A percentile compares a stretch with the other conserved stretches of the same genome.
Conservation (phyloP, 2,329 filamentous ascomycete genomes). For the Colletotrichum lupini region DNA sequence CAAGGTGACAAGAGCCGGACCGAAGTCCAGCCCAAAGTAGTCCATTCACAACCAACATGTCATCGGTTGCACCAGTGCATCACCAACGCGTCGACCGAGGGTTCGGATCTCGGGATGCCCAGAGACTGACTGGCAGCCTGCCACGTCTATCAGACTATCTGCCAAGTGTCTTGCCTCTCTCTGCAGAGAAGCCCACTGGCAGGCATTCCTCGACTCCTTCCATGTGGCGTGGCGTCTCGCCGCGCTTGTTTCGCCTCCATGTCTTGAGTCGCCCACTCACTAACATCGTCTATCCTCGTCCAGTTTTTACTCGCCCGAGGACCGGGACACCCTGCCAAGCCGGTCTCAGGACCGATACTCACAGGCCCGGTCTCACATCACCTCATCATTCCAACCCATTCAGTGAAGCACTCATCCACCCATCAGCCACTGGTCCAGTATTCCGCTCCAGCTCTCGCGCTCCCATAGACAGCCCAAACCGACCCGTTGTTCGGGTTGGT, state of each 20-base stretch:
- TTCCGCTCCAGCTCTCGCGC: neutral
- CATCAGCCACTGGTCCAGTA: neutral
- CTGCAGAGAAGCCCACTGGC: constrained; percentile 31
- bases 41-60: neutral
- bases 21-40: constrained; percentile 3
- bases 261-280: neutral
- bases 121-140: constrained; percentile 2
- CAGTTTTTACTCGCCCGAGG: constrained; percentile 3
- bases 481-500: constrained; percentile 14
- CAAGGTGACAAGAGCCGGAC: constrained; percentile 19
- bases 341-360: constrained; percentile 27
- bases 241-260: constrained; percentile 30
- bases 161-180: constrained; percentile 18
- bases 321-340: constrained; percentile 27
- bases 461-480: neutral
- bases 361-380: constrained; percentile 23
- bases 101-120: constrained; percentile 30
- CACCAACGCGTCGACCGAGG: constrained; percentile 15
- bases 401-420: neutral
- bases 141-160: neutral
- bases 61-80: constrained; percentile 17
- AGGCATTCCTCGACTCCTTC: constrained; percentile 17
- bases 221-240: constrained; percentile 29
- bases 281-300: neutral
- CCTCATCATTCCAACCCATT: constrained; percentile 5